Evolutionary conservation across 2,329 filamentous ascomycete genomes (phyloP), one percentile per base, ranked within the genome.

Genomic region (Fusarium virguliforme): DNA sequence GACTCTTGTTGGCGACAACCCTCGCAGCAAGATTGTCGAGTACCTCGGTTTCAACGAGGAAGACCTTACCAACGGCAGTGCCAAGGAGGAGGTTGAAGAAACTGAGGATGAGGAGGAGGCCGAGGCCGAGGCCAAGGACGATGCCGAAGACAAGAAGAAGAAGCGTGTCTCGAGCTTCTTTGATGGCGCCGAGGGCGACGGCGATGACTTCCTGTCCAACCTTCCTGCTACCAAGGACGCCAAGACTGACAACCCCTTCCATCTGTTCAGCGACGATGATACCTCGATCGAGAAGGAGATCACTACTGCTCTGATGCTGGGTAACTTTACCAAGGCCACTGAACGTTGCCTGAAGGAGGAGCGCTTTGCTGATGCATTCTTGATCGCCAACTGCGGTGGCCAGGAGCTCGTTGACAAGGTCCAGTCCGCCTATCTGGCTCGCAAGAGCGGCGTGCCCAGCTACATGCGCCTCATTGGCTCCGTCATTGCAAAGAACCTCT

Each of bases 351-450:
- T 99, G 15, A 91, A 93, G 76, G 94, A 98, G 80, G 91, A 97
- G 72, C 91, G 95, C 59, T 90, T 98, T 79, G 96, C 96, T 0
- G 96, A 99, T 83, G 96, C 96, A 40, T 97, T 99, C 82, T 94
- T 99, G 85, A 95, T 99, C 78, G 96, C 97, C 51, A 97, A 98
- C 76, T 98, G 95, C 76, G 95, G 96, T 64, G 96, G 95, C 54
- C 94, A 97, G 79, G 92, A 94, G 72, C 92, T 97, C 66, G 92
- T 98, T 46, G 94, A 97, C 76, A 98, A 97, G 84, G 95, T 95
- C 6, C 96, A 98, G 81, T 88, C 92, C 67, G 91, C 94, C 12
- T 99, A 99, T 79, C 90, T 99, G 70, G 92, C 94, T 63, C 92
- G 92, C 76, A 94, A 95, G 81, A 87, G 89, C 8, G 91, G 91